These are phyloP conservation scores for Hypoxylon cercidicola DNA, from an alignment of 495 filamentous ascomycete genomes.

Conservation along the genomic window DNA sequence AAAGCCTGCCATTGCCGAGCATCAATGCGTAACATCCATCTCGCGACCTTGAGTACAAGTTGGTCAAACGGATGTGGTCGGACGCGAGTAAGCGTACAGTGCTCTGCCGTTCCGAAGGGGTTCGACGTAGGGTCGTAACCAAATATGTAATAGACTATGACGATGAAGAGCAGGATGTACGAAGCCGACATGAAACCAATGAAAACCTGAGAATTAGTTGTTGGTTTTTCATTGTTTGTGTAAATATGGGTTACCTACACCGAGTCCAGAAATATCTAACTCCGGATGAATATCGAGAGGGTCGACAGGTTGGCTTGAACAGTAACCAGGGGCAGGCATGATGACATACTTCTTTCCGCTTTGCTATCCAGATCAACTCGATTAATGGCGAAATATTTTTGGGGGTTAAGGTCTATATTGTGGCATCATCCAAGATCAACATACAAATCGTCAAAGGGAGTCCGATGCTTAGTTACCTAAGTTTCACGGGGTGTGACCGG, in stretches of 20 bases:
- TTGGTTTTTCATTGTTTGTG: not conserved
- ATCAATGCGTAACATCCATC: constrained; percentile 12
- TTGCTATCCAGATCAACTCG: too few relatives aligned
- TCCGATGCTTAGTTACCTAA: too few relatives aligned
- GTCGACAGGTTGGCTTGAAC: constrained; percentile 2
- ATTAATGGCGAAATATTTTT: too few relatives aligned
- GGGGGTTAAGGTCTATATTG: too few relatives aligned
- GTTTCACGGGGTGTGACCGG: too few relatives aligned
- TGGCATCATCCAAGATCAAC: too few relatives aligned
- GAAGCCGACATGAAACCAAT: constrained; percentile 11
- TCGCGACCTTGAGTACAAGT: not conserved
- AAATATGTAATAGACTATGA: constrained; percentile 9
- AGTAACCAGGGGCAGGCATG: not conserved
- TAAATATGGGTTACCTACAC: not conserved
- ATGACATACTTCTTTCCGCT: too few relatives aligned
- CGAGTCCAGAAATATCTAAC: constrained; percentile 10
- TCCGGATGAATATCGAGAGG: constrained; percentile 2
- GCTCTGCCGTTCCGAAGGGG: constrained; percentile 9
- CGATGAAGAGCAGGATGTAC: constrained; percentile 8
- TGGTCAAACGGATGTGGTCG: constrained; percentile 11
- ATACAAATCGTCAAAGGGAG: too few relatives aligned
- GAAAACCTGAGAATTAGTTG: constrained; percentile 1
- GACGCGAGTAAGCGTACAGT: not conserved
- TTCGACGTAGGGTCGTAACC: constrained; percentile 9
- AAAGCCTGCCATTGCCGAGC: constrained; percentile 7